Base-by-base conservation (phyloP, 768 basidiomycete species). In the Megacollybia marginata region DNA sequence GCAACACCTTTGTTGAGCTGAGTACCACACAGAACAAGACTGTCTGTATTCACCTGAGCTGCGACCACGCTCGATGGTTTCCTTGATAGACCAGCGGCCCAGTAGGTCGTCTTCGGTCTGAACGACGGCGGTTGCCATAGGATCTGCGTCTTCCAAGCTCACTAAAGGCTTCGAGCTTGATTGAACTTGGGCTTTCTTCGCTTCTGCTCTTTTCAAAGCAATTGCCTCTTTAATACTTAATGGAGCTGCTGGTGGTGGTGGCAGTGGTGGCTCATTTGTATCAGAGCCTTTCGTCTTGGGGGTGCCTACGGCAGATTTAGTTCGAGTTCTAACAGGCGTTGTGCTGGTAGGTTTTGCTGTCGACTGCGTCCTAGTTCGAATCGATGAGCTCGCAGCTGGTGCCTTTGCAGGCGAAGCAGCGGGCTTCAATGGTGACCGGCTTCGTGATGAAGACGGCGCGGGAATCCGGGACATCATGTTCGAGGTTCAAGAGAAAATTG, bases 1-100 rank as follows among this genome's bases (percentile, higher is more conserved):
- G 48, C 52, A 60, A 51, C 52, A 65, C 59, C 74, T 74, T 76
- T 65, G 59, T 72, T 79, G 59, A 78, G 71, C 69, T 67, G 65
- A 72, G 68, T 55, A 64, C 57, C 51, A 69, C 59, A 62, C 50
- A 61, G 20, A 51, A 54, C 50, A 42, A 23, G 44, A 44, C 52
- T 46, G 54, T 52, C 53, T 49, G 49, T 52, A 66, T 72, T 75
- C 64, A 89, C 88, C 88, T 71, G 85, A 83, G 56, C 75, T 85
- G 47, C 84, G 78, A 10, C 80, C 86, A 44, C 83, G 82, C 56
- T 89, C 86, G 36, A 92, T 90, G 0, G 83, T 77, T 58, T 91
- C 86, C 48, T 79, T 76, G 47, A 87, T 65, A 12, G 85, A 74
- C 65, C 79, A 79, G 40, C 88, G 69, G 28, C 88, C 85, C 1